Evolutionary conservation across 31 red algal genomes (phyloP), one percentile per base, ranked within the genome.

Genomic region (Asparagopsis taxiformis): DNA sequence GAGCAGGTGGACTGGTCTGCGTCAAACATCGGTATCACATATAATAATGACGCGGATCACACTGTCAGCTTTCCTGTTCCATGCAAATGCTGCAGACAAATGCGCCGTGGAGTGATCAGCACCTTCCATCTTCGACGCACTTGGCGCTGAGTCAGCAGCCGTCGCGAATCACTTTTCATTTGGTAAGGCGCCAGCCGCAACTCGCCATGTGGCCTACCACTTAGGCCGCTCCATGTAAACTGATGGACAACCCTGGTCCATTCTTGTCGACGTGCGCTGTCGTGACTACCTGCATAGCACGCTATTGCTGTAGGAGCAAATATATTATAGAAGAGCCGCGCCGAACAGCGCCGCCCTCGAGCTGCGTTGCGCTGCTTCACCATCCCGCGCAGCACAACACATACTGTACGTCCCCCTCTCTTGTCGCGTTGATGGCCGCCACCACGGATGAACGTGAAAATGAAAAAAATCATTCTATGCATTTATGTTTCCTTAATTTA

Each of bases 401-500:
- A n/a, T n/a, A n/a, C n/a, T n/a, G n/a, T n/a, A n/a, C n/a, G n/a
- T n/a, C n/a, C n/a, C n/a, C n/a, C n/a, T n/a, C n/a, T n/a, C n/a
- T n/a, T n/a, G n/a, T n/a, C n/a, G n/a, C n/a, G n/a, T n/a, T n/a
- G n/a, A n/a, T n/a, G n/a, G n/a, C n/a, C n/a, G n/a, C n/a, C n/a
- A n/a, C 26, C 26, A 55, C 26, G 52, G 21, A 55, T 55, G 26
- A 7, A 55, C 21, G 52, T 19, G 0, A 62, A 58, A 58, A 62
- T n/a, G 31, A 25, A 32, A n/a, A 25, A 62, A 32, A 19, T 17
- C 29, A 32, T 62, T 62, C 20, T 30, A 15, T 30, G 31, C 11
- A 26, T 32, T 32, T 62, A 32, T 62, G 31, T 32, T 58, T 21
- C 10, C 29, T 32, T 32, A 62, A 62, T 62, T 22, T 32, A 62